Evolutionary conservation across 2,329 filamentous ascomycete species (phyloP).

Genomic region (Alternaria arbusti): DNA sequence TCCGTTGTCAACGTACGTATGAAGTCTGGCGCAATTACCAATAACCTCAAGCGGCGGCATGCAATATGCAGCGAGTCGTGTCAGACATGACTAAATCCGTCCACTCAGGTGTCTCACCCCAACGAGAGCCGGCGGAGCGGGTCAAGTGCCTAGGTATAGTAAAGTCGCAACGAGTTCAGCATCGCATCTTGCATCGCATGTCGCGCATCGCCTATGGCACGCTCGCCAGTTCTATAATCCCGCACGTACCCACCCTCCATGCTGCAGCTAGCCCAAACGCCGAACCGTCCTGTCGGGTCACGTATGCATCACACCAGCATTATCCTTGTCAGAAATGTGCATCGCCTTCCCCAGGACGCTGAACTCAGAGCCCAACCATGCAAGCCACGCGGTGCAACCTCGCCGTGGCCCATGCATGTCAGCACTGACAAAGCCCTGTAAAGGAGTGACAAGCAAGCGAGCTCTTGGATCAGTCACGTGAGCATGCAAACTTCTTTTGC

Average conservation of each 20-base stretch:
- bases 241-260: not conserved
- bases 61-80: not conserved
- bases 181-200: not conserved
- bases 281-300: slow-evolving; percentile 2
- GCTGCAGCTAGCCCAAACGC: not conserved
- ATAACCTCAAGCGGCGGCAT: not conserved
- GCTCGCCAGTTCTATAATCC: not conserved
- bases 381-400: slow-evolving; percentile 14
- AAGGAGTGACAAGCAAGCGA: not conserved
- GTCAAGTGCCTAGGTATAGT: not conserved
- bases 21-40: not conserved
- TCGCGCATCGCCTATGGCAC: not conserved
- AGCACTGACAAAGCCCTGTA: slow-evolving; percentile 1
- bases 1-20: not conserved
- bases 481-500: not conserved
- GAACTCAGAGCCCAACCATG: slow-evolving; percentile 12
- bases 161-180: not conserved
- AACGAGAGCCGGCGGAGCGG: not conserved
- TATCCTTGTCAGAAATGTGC: not conserved
- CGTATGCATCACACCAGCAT: not conserved
- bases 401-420: slow-evolving; percentile 7
- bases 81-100: not conserved
- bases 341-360: not conserved
- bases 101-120: not conserved
- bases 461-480: slow-evolving; percentile 5